Evolutionary conservation across 2,329 filamentous ascomycete species (phyloP).

Genomic region (Aspergillus transmontanensis): DNA sequence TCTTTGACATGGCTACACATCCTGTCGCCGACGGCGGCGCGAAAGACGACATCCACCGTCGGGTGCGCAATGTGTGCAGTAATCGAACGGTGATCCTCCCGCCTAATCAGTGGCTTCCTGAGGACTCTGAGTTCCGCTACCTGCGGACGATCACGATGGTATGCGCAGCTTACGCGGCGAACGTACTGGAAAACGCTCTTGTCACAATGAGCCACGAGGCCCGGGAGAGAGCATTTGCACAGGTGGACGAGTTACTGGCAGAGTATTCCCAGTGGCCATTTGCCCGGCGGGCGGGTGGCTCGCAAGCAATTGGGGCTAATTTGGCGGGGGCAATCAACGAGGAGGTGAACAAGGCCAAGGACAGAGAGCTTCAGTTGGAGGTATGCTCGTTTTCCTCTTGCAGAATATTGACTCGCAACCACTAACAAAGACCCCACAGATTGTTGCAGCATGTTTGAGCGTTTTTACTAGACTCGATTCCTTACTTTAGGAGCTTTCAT

Average conservation of each 20-base stretch:
- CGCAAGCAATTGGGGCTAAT: conserved; percentile 87
- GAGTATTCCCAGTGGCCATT: conserved; percentile 99
- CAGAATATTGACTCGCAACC: background rate
- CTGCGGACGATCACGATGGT: conserved; percentile 93
- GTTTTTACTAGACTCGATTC: conserved; percentile 98
- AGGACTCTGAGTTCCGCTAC: conserved; percentile 92
- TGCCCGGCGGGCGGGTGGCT: conserved; percentile 73
- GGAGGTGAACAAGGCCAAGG: conserved; percentile 82
- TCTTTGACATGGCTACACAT: conserved; percentile 99
- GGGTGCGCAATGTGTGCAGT: conserved; percentile 89
- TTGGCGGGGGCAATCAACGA: conserved; percentile 83
- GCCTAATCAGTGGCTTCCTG: conserved; percentile 83
- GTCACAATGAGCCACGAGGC: conserved; percentile 92
- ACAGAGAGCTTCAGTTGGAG: conserved; percentile 95
- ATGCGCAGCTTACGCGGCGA: conserved; percentile 95
- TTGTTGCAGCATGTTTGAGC: conserved; percentile 91
- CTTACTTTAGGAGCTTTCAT: conserved; percentile 63
- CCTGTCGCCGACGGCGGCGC: conserved; percentile 94
- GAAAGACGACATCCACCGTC: conserved; percentile 93
- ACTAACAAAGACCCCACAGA: conserved; percentile 44
- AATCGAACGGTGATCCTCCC: conserved; percentile 92
- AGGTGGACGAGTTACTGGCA: conserved; percentile 92
- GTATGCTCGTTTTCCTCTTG: conserved; percentile 53
- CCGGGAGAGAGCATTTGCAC: conserved; percentile 89
- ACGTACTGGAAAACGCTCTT: conserved; percentile 96